Conservation (phyloP, 768 basidiomycete genomes). For the Psilocybe azurescens region DNA sequence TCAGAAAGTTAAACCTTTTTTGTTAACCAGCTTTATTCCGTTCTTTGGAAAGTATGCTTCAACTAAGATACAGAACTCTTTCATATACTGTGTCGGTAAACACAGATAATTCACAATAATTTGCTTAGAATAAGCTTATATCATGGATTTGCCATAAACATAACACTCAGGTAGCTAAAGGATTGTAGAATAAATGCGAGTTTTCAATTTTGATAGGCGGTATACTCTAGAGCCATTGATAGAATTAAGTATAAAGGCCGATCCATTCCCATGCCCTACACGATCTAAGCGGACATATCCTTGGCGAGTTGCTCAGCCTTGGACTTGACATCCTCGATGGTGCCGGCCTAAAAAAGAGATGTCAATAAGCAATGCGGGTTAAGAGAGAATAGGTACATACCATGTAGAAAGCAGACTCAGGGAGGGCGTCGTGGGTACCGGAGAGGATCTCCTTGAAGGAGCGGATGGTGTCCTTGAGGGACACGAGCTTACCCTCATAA, state of each 20-base stretch:
- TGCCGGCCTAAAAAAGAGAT: constrained; percentile 61
- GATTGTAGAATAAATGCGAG: constrained; percentile 22
- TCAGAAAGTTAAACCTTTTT: neutral
- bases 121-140: too few relatives aligned
- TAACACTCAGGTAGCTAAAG: neutral
- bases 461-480: constrained; percentile 94
- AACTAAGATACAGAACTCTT: neutral
- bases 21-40: too few relatives aligned
- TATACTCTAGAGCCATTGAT: constrained; percentile 21
- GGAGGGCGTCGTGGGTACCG: constrained; percentile 86
- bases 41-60: too few relatives aligned
- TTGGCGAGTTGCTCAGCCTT: constrained; percentile 98
- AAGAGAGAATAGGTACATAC: constrained; percentile 35
- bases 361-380: neutral
- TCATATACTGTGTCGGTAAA: too few relatives aligned
- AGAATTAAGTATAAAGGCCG: constrained; percentile 24
- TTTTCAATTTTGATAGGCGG: constrained; percentile 22
- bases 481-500: constrained; percentile 96
- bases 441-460: constrained; percentile 98
- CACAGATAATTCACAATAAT: too few relatives aligned
- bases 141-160: neutral
- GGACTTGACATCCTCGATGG: constrained; percentile 94
- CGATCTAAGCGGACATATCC: constrained; percentile 75
- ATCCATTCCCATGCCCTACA: constrained; percentile 13
- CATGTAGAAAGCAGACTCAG: constrained; percentile 99